These are phyloP conservation scores for Phialocephala sp. DNA, from an alignment of 2,329 filamentous ascomycete genomes.

Conservation along the genomic window DNA sequence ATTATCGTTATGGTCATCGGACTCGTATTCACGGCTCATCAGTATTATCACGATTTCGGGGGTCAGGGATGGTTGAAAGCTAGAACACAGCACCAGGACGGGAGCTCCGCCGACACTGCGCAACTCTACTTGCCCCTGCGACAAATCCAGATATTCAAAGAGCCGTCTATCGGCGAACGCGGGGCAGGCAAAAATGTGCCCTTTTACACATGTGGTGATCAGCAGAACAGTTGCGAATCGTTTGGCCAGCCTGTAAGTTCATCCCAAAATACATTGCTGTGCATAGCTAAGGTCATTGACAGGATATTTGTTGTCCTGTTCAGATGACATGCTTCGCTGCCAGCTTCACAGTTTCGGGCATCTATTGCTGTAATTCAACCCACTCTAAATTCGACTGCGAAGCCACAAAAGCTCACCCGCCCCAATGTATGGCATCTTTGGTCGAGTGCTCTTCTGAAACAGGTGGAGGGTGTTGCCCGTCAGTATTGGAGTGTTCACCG, in stretches of 20 bases:
- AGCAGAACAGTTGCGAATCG: constrained; percentile 38
- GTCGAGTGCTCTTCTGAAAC: constrained; percentile 36
- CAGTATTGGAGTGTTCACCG: constrained; percentile 28
- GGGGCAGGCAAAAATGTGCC: constrained; percentile 28
- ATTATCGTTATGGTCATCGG: constrained; percentile 34
- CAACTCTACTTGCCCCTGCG: constrained; percentile 35
- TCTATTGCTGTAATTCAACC: constrained; percentile 40
- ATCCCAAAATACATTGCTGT: background rate
- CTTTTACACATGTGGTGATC: constrained; percentile 41
- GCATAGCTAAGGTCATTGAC: background rate
- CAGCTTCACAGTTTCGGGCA: constrained; percentile 34
- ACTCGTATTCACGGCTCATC: constrained; percentile 35
- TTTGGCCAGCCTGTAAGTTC: constrained; percentile 37
- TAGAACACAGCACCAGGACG: constrained; percentile 13
- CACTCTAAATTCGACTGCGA: constrained; percentile 28
- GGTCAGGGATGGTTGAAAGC: constrained; percentile 37
- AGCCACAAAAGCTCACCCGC: constrained; percentile 28
- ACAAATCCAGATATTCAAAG: constrained; percentile 18
- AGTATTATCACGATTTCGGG: constrained; percentile 36
- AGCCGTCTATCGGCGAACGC: constrained; percentile 1
- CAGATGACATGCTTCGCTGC: constrained; percentile 33
- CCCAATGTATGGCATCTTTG: constrained; percentile 33
- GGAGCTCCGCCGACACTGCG: constrained; percentile 1
- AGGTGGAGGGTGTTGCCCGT: constrained; percentile 39
- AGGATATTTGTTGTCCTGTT: constrained; percentile 42